A percentile compares a stretch with the other conserved stretches of the same genome.
These are phyloP conservation scores for Spizellomyces punctatus DNA, from an alignment of 192 early-diverging fungal species.

Conservation along the genomic window DNA sequence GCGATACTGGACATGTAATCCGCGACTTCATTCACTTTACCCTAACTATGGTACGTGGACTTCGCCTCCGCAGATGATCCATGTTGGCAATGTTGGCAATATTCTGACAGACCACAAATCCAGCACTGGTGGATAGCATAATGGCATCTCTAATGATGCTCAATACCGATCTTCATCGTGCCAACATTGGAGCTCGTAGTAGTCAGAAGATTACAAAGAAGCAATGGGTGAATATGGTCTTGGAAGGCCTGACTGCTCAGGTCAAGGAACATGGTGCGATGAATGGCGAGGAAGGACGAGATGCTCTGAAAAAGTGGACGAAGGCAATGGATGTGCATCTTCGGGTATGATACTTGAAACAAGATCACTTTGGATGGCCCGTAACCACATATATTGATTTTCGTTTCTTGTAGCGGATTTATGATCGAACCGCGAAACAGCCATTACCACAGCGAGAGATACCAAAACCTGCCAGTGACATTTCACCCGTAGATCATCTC, in stretches of 20 bases:
- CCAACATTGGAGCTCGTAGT: conserved; percentile 56
- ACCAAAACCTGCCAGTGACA: conserved; percentile 3
- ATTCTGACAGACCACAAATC: not conserved
- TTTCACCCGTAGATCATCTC: not conserved
- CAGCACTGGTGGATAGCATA: conserved; percentile 67
- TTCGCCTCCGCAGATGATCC: conserved; percentile 27
- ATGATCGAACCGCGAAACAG: conserved; percentile 22
- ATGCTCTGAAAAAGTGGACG: not conserved
- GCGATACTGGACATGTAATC: conserved; percentile 84
- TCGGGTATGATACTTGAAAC: not conserved
- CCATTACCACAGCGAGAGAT: conserved; percentile 26
- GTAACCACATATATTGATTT: too few relatives aligned
- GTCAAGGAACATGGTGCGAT: not conserved
- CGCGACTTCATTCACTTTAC: conserved; percentile 39
- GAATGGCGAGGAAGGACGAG: conserved; percentile 4
- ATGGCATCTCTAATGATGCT: conserved; percentile 84
- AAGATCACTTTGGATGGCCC: too few relatives aligned
- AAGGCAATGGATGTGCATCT: conserved; percentile 3
- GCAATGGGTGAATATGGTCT: conserved; percentile 50
- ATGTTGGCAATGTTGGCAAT: conserved; percentile 1
- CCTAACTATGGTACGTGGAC: conserved; percentile 40
- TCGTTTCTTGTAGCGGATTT: conserved; percentile 10
- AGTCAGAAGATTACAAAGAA: conserved; percentile 74
- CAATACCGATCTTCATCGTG: conserved; percentile 92
- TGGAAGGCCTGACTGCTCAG: conserved; percentile 24